Conservation (phyloP, 768 basidiomycete genomes). For the Candolleomyces eurysporus region DNA sequence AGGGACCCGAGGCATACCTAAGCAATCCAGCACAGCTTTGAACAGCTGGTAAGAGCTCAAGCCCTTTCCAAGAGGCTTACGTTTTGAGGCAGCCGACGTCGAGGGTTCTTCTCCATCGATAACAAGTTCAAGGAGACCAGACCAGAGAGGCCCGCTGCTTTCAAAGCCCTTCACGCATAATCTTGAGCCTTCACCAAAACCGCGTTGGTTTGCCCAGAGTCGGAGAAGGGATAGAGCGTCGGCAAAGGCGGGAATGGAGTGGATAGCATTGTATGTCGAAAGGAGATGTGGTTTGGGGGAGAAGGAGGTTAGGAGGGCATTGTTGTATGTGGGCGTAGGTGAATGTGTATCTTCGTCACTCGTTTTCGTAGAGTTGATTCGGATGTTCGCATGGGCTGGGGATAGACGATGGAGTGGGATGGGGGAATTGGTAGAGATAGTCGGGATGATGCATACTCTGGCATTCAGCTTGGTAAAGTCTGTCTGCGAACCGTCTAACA, state of each 20-base stretch:
- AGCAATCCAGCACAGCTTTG: constrained; percentile 78
- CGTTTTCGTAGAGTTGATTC: constrained; percentile 19
- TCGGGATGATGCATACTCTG: constrained; percentile 73
- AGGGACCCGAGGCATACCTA: constrained; percentile 49
- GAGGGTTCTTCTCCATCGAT: constrained; percentile 64
- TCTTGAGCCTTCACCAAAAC: constrained; percentile 59
- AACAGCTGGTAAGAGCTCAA: constrained; percentile 91
- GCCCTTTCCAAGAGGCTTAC: constrained; percentile 70
- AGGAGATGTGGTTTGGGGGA: constrained; percentile 54
- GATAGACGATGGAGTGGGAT: constrained; percentile 68
- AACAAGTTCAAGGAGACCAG: constrained; percentile 55
- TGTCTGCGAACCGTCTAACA: constrained; percentile 45
- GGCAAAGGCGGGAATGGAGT: constrained; percentile 59
- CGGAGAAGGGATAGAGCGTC: constrained; percentile 79
- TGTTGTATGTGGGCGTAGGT: constrained; percentile 82
- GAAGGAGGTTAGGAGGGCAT: constrained; percentile 55
- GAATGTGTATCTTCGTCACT: constrained; percentile 20
- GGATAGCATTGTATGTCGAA: constrained; percentile 48
- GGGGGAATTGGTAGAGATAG: constrained; percentile 55
- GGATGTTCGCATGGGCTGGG: constrained; percentile 67
- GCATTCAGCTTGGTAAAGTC: constrained; percentile 71
- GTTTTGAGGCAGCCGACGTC: constrained; percentile 28
- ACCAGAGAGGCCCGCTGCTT: constrained; percentile 68
- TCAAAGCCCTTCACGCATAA: constrained; percentile 71
- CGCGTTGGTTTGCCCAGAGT: constrained; percentile 88